A percentile compares a stretch with the other conserved stretches of the same genome.
Evolutionary conservation across 169 alveolate species (phyloP).

Genomic region (Eimeria necatrix): DNA sequence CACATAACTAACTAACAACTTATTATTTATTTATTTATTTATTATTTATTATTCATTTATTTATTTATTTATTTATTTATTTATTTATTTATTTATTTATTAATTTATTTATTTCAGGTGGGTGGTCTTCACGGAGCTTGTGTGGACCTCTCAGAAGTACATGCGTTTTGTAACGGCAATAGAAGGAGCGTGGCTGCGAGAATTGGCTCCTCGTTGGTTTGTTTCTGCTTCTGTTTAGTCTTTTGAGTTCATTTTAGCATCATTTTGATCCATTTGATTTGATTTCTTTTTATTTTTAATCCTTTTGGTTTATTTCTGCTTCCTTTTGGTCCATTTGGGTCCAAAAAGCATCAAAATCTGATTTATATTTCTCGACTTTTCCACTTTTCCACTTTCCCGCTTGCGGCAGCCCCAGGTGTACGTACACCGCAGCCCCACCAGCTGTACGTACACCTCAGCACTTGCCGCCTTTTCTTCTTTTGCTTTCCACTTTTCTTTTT

Average conservation of each 20-base stretch:
- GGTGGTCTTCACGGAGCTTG: conserved; percentile 99
- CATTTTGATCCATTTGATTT: background rate
- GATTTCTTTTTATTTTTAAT: too few relatives aligned
- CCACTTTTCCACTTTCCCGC: background rate
- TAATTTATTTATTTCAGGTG: conserved; percentile 84
- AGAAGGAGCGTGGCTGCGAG: conserved; percentile 98
- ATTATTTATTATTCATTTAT: background rate
- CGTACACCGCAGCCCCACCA: too few relatives aligned
- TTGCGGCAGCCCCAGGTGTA: too few relatives aligned
- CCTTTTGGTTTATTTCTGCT: too few relatives aligned
- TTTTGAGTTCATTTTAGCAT: background rate
- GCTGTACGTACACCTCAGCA: too few relatives aligned
- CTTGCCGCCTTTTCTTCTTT: too few relatives aligned
- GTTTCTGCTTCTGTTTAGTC: background rate
- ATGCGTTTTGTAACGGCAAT: conserved; percentile 97
- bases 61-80: background rate
- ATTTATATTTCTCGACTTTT: too few relatives aligned
- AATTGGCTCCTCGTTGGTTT: conserved; percentile 87
- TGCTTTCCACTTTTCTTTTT: background rate
- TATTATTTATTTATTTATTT: background rate
- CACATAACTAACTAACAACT: too few relatives aligned
- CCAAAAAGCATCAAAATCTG: background rate
- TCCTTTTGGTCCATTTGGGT: too few relatives aligned
- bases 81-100: background rate
- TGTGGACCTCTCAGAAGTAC: conserved; percentile 98